Evolutionary conservation across 2,329 filamentous ascomycete species (phyloP).

Genomic region (Acephala macrosclerotiorum): DNA sequence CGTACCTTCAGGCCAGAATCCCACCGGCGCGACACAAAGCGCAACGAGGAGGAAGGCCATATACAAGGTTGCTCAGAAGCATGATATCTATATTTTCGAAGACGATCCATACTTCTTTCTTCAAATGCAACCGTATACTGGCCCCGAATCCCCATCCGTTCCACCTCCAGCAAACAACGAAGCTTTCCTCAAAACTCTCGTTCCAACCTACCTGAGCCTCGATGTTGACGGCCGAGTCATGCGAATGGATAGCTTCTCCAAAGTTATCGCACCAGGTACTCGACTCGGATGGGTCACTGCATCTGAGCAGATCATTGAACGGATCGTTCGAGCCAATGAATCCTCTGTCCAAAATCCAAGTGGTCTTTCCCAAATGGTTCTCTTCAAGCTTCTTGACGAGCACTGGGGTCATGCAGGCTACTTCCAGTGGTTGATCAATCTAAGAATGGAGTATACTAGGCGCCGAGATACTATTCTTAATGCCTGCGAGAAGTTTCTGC

Average conservation of each 20-base stretch:
- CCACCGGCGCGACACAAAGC: slow-evolving; percentile 75
- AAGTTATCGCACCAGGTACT: slow-evolving; percentile 84
- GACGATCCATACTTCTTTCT: slow-evolving; percentile 82
- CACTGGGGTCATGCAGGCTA: slow-evolving; percentile 94
- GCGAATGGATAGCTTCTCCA: slow-evolving; percentile 92
- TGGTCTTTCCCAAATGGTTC: slow-evolving; percentile 81
- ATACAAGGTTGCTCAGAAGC: slow-evolving; percentile 72
- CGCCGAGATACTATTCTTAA: slow-evolving; percentile 79
- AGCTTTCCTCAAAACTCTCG: slow-evolving; percentile 75
- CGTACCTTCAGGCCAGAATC: slow-evolving; percentile 77
- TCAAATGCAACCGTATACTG: slow-evolving; percentile 66
- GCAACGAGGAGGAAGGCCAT: slow-evolving; percentile 64
- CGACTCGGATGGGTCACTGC: slow-evolving; percentile 90
- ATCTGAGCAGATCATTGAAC: slow-evolving; percentile 82
- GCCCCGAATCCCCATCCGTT: slow-evolving; percentile 49
- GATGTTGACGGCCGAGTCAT: slow-evolving; percentile 89
- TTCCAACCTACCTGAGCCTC: slow-evolving; percentile 80
- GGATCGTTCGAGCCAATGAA: slow-evolving; percentile 79
- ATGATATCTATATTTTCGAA: slow-evolving; percentile 75
- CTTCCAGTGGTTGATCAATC: slow-evolving; percentile 84
- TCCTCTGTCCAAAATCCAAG: slow-evolving; percentile 82
- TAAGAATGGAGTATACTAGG: slow-evolving; percentile 81
- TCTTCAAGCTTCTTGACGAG: slow-evolving; percentile 92
- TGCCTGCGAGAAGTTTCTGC: slow-evolving; percentile 82
- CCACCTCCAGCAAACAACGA: slow-evolving; percentile 59